These are phyloP conservation scores for Penicillium tannophilum DNA, from an alignment of 495 filamentous ascomycete species.

Conservation along the genomic window DNA sequence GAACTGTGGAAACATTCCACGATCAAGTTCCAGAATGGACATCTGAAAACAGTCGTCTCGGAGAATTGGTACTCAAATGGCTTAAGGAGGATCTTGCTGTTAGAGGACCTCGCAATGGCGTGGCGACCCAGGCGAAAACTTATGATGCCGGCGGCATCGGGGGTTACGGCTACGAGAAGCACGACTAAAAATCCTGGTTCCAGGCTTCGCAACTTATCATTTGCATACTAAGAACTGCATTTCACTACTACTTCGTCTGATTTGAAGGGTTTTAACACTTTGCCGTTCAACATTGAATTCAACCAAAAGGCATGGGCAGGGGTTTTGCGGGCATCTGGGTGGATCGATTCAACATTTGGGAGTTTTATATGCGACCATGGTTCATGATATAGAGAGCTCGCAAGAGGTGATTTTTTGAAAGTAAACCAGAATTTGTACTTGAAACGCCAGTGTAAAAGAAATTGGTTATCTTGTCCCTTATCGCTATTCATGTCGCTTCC, in stretches of 20 bases:
- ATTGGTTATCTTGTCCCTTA: background rate
- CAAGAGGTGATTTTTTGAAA: background rate
- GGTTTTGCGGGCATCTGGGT: conserved; percentile 26
- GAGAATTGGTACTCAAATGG: conserved; percentile 86
- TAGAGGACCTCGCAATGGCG: conserved; percentile 71
- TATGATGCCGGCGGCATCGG: conserved; percentile 70
- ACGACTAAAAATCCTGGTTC: conserved; percentile 24
- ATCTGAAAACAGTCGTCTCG: conserved; percentile 69
- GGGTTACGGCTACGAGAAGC: conserved; percentile 80
- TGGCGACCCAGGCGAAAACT: conserved; percentile 66
- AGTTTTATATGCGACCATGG: conserved; percentile 34
- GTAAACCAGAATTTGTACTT: background rate
- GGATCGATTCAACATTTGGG: conserved; percentile 37
- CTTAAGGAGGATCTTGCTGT: conserved; percentile 78
- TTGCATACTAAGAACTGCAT: conserved; percentile 8
- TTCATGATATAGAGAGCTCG: conserved; percentile 23
- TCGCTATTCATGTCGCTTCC: background rate
- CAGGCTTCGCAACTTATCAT: background rate
- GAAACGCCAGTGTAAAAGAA: background rate
- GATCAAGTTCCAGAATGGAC: conserved; percentile 42
- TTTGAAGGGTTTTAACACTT: conserved; percentile 12
- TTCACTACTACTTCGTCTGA: background rate
- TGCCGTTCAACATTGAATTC: conserved; percentile 41
- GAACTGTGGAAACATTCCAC: conserved; percentile 60
- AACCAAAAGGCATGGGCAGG: conserved; percentile 32